Percentiles rank a stretch among this genome's conserved stretches.
Evolutionary conservation across 768 basidiomycete genomes (phyloP).

Genomic region (Tricholoma bakamatsutake): DNA sequence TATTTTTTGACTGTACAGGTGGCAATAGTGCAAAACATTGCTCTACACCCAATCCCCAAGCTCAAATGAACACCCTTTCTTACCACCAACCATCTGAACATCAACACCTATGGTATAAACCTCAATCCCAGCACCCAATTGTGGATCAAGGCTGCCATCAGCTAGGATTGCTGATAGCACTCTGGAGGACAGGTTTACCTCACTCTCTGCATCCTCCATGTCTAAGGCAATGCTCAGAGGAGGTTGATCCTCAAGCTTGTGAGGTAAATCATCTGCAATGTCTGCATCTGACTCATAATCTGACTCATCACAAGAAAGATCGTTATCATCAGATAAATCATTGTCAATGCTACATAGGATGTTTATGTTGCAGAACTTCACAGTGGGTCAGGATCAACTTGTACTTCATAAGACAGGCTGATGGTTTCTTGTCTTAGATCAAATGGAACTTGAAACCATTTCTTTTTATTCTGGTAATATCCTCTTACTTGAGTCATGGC

Average conservation of each 20-base stretch:
- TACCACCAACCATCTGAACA: not conserved
- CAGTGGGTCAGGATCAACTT: not conserved
- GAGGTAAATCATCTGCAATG: not conserved
- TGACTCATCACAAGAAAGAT: not conserved
- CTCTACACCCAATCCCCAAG: not conserved
- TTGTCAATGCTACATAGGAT: not conserved
- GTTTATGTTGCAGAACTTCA: not conserved
- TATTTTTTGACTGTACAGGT: not conserved
- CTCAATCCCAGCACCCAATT: not conserved
- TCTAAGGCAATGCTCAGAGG: not conserved
- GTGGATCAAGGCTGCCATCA: not conserved
- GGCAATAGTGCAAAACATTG: not conserved
- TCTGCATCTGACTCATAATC: not conserved
- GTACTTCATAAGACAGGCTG: not conserved
- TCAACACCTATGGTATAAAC: not conserved
- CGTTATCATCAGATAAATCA: not conserved
- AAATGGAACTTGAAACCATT: not conserved
- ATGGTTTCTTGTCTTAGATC: not conserved
- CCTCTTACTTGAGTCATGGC: conserved; percentile 18
- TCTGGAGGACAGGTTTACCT: not conserved
- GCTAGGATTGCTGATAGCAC: not conserved
- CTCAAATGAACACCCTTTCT: not conserved
- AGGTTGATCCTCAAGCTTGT: not conserved
- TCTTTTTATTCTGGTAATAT: conserved; percentile 10
- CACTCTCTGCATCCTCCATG: not conserved